Percentiles rank a stretch among this genome's conserved stretches.
Conservation (phyloP, 179 eudicot genomes). For the Silene noctiflora region DNA sequence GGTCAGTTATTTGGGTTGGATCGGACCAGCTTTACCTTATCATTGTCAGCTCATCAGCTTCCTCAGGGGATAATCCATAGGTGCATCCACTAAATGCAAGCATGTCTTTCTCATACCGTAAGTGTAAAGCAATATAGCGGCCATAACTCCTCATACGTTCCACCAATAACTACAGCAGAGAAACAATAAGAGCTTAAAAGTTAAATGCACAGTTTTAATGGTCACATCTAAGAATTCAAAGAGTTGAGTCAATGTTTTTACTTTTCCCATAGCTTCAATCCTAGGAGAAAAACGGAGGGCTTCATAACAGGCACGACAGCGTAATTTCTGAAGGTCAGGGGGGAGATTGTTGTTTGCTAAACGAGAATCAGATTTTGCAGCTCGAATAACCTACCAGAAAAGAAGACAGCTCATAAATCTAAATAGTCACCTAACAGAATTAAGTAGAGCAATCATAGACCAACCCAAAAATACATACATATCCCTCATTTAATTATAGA, state of each 20-base stretch:
- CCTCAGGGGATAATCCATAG: slow-evolving; percentile 70
- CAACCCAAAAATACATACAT: not conserved
- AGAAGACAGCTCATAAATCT: slow-evolving; percentile 9
- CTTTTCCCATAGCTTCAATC: slow-evolving; percentile 94
- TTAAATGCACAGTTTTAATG: not conserved
- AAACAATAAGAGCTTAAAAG: slow-evolving; percentile 12
- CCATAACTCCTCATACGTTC: slow-evolving; percentile 92
- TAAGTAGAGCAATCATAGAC: slow-evolving; percentile 6
- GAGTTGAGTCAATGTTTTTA: slow-evolving; percentile 27
- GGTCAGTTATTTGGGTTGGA: not conserved
- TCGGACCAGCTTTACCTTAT: slow-evolving; percentile 49
- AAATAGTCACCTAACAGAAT: not conserved
- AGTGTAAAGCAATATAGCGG: slow-evolving; percentile 83
- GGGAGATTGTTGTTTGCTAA: slow-evolving; percentile 94
- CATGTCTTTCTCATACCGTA: slow-evolving; percentile 98
- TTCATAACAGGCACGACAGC: slow-evolving; percentile 91
- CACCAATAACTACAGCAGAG: slow-evolving; percentile 60
- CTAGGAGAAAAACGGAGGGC: slow-evolving; percentile 89
- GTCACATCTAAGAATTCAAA: not conserved
- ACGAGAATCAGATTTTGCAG: slow-evolving; percentile 96
- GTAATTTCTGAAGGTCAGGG: slow-evolving; percentile 81
- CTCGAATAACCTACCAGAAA: slow-evolving; percentile 70
- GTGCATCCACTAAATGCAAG: slow-evolving; percentile 98
- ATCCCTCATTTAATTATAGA: not conserved
- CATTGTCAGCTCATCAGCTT: slow-evolving; percentile 72